Evolutionary conservation across 2,329 filamentous ascomycete genomes (phyloP), one percentile per base, ranked within the genome.

Genomic region (Fusarium devonianum): DNA sequence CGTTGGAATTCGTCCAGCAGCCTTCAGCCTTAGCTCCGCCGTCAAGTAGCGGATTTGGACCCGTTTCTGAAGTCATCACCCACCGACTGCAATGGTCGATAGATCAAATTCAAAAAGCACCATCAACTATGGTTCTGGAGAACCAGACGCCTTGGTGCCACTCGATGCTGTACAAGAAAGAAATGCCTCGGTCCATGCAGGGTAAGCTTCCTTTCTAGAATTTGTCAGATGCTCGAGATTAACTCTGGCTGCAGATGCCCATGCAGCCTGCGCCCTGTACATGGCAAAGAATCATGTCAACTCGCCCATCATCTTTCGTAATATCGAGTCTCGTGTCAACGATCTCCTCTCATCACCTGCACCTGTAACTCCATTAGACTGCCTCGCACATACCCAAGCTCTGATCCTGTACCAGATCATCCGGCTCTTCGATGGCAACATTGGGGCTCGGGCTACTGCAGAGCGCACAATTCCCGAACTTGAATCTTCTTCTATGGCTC

Each of bases 81-180:
- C 49, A 63, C 53, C 77, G 71, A 4, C 60, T 78, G 1, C 61
- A 67, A 25, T 77, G 69, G 40, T 73, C 79, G 2, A 72, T 84
- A 10, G 78, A 81, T 41, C 76, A 78, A 62, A 75, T 85, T 12
- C 76, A 78, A 33, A 73, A 77, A 43, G 75, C 81, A 1, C 75
- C 76, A 1, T 51, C 50, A n/a, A 72, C 54, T 34, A 80, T 84
- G 75, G 74, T 83, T 0, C 49, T 72, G 7, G 71, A 78, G 34
- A 79, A 73, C 12, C 67, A 75, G 38, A 80, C 79, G 0, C 78
- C 79, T 0, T 85, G 82, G 82, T 75, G 71, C 21, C 82, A 85
- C 53, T 69, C 70, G 0, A 63, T 69, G n/a, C 68, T 85, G 0
- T 84, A 82, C 49, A 69, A 69, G n/a, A 71, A 78, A 2, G 46